Base-by-base conservation (phyloP, 495 filamentous ascomycete species). In the Penicillium cosmopolitanum region DNA sequence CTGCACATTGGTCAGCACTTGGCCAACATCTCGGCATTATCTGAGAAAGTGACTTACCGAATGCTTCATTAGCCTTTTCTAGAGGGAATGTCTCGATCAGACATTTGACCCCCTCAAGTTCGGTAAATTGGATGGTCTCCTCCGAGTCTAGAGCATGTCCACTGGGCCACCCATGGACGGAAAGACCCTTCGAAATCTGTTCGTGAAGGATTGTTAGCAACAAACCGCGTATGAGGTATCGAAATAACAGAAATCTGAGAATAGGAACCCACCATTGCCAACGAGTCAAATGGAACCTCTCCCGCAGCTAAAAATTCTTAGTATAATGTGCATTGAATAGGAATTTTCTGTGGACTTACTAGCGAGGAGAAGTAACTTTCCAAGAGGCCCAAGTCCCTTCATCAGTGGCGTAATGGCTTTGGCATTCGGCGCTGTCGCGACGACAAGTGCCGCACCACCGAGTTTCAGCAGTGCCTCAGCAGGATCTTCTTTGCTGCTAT, bases 91-190 rank as follows among this genome's bases (percentile, higher is more conserved):
- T 84, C 74, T 90, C 82, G 23, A 90, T 74, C 74, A 86, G 61
- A 66, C 85, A 89, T 57, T 86, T 80, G 38, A 91, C 76, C 6
- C 76, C 76, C 42, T 88, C 77, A 21, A 80, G 60, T 58, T 81
- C 56, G 0, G 87, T 76, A 65, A 91, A 91, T 11, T 62, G 65
- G 55, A 91, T 85, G 0, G 89, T 78, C 60, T 92, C 87, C 70
- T 90, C 88, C 5, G 73, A 75, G 66, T 92, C 88, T 2, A 80
- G 66, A 0, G 84, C 82, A 60, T 89, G 83, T 0, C 89, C 88
- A 43, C 73, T 77, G 0, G 86, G 85, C 82, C 85, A 90, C n/a
- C 82, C 80, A 34, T 80, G 75, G 0, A 91, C 76, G 6, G 80
- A 83, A 5, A 80, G 46, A 31, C 78, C 84, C 55, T 83, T 77